A percentile compares a stretch with the other conserved stretches of the same genome.
These are phyloP conservation scores for Cercospora canescens DNA, from an alignment of 2,329 filamentous ascomycete species.

Conservation along the genomic window DNA sequence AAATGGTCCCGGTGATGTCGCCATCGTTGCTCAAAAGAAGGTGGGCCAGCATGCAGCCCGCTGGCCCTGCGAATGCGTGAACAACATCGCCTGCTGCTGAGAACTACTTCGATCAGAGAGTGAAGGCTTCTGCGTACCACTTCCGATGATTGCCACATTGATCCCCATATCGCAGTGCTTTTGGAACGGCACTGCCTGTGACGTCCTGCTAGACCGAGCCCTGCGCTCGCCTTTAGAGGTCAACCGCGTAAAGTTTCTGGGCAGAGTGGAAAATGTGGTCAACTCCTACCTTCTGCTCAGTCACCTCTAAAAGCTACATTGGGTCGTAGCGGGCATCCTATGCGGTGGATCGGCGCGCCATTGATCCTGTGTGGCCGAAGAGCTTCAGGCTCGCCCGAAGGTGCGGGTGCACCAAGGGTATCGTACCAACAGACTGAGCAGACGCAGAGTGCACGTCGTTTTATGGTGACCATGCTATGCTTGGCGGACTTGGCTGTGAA, in stretches of 20 bases:
- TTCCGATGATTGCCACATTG: constrained; percentile 33
- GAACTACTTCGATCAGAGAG: no score
- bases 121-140: background rate
- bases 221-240: background rate
- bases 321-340: background rate
- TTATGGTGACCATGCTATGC: background rate
- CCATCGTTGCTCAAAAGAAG: constrained; percentile 24
- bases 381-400: background rate
- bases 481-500: background rate
- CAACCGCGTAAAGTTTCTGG: background rate
- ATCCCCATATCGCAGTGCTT: background rate
- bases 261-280: background rate
- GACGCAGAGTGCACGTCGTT: no score
- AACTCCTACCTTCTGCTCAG: background rate
- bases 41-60: constrained; percentile 31
- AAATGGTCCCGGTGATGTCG: constrained; percentile 32
- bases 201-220: background rate
- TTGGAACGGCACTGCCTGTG: background rate
- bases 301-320: background rate
- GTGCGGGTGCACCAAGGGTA: background rate
- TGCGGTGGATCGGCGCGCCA: background rate
- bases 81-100: background rate
- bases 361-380: background rate
- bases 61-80: constrained; percentile 25
- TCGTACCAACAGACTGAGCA: no score